Evolutionary conservation across 2,329 filamentous ascomycete genomes (phyloP), one percentile per base, ranked within the genome.

Genomic region (Scopulariopsis brevicaulis): DNA sequence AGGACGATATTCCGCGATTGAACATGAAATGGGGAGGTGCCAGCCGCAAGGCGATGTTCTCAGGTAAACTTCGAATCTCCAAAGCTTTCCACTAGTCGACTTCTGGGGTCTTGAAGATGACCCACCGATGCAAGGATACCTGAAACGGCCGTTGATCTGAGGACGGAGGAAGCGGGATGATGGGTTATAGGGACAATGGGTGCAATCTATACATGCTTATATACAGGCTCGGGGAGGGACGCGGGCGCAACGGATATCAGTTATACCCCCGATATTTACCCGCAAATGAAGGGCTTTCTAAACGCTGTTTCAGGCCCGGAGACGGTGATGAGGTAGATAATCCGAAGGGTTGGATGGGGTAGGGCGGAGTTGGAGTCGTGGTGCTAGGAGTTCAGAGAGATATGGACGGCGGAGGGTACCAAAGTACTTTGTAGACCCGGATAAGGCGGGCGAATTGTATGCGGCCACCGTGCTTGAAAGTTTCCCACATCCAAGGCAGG

Each of bases 151-250:
- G 53, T 24, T 58, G 50, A 54, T 53, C 50, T 54, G 50, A 34
- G 35, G 53, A 54, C 35, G 35, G 50, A n/a, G 55, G 34, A 57
- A 57, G 34, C 50, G 24, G 56, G 51, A 18, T 58, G 20, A 32
- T 20, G 56, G 50, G 56, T 35, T 58, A 58, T 58, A 58, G 56
- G 56, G 51, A 58, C 50, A 58, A 54, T 48, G 40, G 51, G 20
- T 32, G 56, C 35, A 58, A 58, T 58, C 34, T 58, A 58, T 58
- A 58, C 53, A 58, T 32, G 56, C 56, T 58, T 58, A 58, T 53
- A 58, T 53, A 58, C 56, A 46, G 40, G 56, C 20, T 37, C 51
- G 56, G 56, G 51, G 40, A 54, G n/a, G 8, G 18, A 54, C 50
- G 40, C 28, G 50, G 35, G 35, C 8, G 43, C 20, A 28, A 25